Evolutionary conservation across 2,329 filamentous ascomycete species (phyloP).

Genomic region (Fusarium azukiicola): DNA sequence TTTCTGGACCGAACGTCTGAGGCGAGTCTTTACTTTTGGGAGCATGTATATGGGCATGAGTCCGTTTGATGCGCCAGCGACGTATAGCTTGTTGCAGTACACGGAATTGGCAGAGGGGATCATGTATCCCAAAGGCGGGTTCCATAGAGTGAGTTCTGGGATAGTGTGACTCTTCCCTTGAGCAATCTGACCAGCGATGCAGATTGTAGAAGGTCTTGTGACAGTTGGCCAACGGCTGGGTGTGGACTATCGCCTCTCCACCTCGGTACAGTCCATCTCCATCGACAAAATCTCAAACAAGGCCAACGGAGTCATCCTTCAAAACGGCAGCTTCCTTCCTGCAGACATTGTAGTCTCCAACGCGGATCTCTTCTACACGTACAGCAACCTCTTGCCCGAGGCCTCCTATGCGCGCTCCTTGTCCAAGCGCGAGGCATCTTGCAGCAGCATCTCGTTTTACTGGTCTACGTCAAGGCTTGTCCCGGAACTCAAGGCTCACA

Average conservation of each 20-base stretch:
- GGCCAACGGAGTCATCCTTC: slow-evolving; percentile 79
- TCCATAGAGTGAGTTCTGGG: slow-evolving; percentile 70
- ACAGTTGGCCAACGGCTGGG: slow-evolving; percentile 81
- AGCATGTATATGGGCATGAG: slow-evolving; percentile 94
- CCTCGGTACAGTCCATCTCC: slow-evolving; percentile 75
- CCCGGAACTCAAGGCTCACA: slow-evolving; percentile 84
- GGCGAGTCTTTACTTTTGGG: slow-evolving; percentile 87
- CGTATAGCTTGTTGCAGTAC: slow-evolving; percentile 87
- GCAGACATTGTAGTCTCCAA: slow-evolving; percentile 87
- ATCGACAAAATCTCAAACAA: slow-evolving; percentile 67
- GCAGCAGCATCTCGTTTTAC: slow-evolving; percentile 89
- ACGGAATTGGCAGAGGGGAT: slow-evolving; percentile 88
- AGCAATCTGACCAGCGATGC: neutral
- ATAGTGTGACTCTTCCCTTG: fast-evolving
- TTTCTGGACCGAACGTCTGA: slow-evolving; percentile 84
- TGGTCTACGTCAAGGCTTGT: slow-evolving; percentile 83
- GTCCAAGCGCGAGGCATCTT: slow-evolving; percentile 77
- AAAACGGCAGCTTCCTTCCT: slow-evolving; percentile 76
- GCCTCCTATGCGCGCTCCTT: slow-evolving; percentile 64
- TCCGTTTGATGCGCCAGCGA: slow-evolving; percentile 87
- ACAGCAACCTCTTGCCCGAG: slow-evolving; percentile 83
- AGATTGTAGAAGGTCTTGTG: slow-evolving; percentile 81
- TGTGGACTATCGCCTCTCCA: slow-evolving; percentile 80
- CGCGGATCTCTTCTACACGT: slow-evolving; percentile 87
- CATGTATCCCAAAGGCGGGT: slow-evolving; percentile 87